A percentile compares a stretch with the other conserved stretches of the same genome.
These are phyloP conservation scores for Lepidium aucheri DNA, from an alignment of 345 rosid genomes.

Conservation along the genomic window DNA sequence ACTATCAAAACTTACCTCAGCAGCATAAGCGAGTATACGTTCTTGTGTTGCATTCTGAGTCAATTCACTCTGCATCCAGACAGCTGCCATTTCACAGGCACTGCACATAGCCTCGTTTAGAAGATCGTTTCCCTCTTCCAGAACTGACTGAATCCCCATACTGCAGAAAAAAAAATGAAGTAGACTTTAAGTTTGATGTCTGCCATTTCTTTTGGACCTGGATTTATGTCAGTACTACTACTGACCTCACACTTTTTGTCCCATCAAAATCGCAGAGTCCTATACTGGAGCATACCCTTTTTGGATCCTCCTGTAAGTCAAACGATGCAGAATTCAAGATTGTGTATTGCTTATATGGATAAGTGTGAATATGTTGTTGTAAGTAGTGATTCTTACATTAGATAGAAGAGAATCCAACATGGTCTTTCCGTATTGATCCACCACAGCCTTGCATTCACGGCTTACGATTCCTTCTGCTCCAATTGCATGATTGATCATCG, in stretches of 20 bases:
- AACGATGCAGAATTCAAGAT: background rate
- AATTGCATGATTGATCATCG: conserved; percentile 79
- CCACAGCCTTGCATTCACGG: conserved; percentile 66
- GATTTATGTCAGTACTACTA: conserved; percentile 5
- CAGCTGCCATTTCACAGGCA: conserved; percentile 84
- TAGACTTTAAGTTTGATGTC: background rate
- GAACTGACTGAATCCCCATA: conserved; percentile 58
- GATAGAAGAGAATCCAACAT: conserved; percentile 56
- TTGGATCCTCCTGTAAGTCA: conserved; percentile 46
- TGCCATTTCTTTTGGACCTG: background rate
- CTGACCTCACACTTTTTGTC: conserved; percentile 55
- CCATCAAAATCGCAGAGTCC: conserved; percentile 79
- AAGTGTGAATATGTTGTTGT: conserved; percentile 4
- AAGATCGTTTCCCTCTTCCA: conserved; percentile 37
- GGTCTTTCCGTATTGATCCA: conserved; percentile 62
- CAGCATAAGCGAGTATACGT: conserved; percentile 59
- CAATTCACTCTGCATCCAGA: conserved; percentile 84
- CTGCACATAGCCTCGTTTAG: conserved; percentile 46
- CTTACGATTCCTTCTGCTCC: conserved; percentile 73
- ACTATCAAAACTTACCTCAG: conserved; percentile 38
- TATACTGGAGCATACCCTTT: conserved; percentile 72
- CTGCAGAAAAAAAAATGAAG: conserved; percentile 29
- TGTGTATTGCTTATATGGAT: background rate
- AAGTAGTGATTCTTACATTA: conserved; percentile 33
- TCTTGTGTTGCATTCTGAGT: conserved; percentile 60